Base-by-base conservation (phyloP, 768 basidiomycete species). In the Termitomyces sp. region DNA sequence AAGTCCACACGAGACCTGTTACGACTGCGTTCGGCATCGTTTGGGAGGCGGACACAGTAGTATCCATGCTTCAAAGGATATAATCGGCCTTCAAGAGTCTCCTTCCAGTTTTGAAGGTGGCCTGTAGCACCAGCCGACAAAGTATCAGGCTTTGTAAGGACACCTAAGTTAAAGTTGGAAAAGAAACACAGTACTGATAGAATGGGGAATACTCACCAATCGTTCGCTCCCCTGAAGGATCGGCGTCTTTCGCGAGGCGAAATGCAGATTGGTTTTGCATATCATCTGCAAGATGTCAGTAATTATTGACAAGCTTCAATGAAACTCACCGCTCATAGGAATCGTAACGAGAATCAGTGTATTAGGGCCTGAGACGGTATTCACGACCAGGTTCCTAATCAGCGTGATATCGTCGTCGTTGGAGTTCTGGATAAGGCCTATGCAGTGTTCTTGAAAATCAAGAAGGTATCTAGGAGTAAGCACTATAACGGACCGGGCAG, bases 141-240 rank as follows among this genome's bases (percentile, higher is more conserved):
- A 4, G 67, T 73, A 59, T 91, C 89, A 0, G 86, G 83, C 61
- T 90, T 89, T 0, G 88, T 90, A 10, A 89, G 73, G 1, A 90
- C 79, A 5, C 84, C 87, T 89, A 59, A 8, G 8, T 16, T 9
- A 0, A 23, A 43, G 19, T 53, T 12, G 17, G 40, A 12, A 19
- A 41, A 27, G 5, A 5, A 17, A 8, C 14, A 27, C 21, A 7
- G 23, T 9, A 34, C n/a, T 14, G 16, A 34, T 30, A 12, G 16
- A 14, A 34, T 37, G 58, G 30, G 16, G 8, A 6, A 8, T 37
- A 35, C 66, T 19, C 51, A 81, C 88, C 88, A 55, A 89, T 86
- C 0, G 84, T 90, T 0, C 88, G 75, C 35, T 73, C 67, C 3
- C 85, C 84, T 0, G 70, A 56, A 0, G 78, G 77, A 64, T 89